phyloP scores from a whole-genome alignment of 1,284 basidiomycete genomes.

The Phaffia rhodozyma region DNA sequence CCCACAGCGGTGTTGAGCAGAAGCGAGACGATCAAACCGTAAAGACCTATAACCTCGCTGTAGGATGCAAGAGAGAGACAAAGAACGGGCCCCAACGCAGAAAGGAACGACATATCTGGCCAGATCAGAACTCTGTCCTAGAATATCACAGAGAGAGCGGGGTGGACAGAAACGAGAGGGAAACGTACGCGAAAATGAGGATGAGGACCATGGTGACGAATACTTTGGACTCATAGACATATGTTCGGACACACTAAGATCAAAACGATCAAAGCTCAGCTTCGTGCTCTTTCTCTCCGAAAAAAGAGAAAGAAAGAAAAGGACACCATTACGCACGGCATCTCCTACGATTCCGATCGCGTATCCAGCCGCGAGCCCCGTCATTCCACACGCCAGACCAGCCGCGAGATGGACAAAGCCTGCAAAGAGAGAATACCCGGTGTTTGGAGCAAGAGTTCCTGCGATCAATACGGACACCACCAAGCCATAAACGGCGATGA shows the following conservation, averaged over 20 bases:
- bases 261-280: background rate
- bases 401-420: slow-evolving; percentile 93
- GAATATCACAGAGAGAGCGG: background rate
- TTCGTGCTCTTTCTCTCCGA: background rate
- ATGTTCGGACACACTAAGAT: slow-evolving; percentile 40
- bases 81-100: background rate
- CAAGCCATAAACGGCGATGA: slow-evolving; percentile 50
- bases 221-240: slow-evolving; percentile 44
- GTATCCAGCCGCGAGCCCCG: slow-evolving; percentile 90
- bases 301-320: background rate
- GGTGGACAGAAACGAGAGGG: too few relatives aligned
- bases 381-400: slow-evolving; percentile 80
- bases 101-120: too few relatives aligned
- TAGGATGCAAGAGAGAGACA: background rate
- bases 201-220: slow-evolving; percentile 64
- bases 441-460: slow-evolving; percentile 48
- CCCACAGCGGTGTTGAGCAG: slow-evolving; percentile 41
- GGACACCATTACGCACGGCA: slow-evolving; percentile 46
- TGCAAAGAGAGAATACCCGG: slow-evolving; percentile 53
- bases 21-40: slow-evolving; percentile 44
- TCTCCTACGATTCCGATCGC: slow-evolving; percentile 97
- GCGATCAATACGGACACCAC: slow-evolving; percentile 53
- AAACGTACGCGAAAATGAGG: slow-evolving; percentile 40
- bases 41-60: slow-evolving; percentile 39
- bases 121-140: background rate